Evolutionary conservation across 1,139 yeast species (phyloP), one percentile per base, ranked within the genome.

Genomic region (Geotrichum fermentans): DNA sequence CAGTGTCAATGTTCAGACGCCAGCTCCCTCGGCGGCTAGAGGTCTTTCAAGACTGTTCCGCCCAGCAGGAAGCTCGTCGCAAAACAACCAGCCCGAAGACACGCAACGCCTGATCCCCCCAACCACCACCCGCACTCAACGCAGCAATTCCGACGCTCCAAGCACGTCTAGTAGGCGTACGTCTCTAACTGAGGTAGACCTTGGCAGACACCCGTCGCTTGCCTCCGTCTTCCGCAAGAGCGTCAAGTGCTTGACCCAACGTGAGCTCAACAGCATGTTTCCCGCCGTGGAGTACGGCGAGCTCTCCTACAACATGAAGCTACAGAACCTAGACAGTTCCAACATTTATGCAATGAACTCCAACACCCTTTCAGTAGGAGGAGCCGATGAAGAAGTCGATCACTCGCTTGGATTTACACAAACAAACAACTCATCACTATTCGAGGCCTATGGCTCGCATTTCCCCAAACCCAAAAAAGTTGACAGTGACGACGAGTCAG

Each of bases 231-330:
- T 36, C 35, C 33, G 50, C 26, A 40, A 41, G 24, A 36, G 32
- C 32, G 42, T 36, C 34, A 46, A 46, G 33, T 46, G 50, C 39
- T 35, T 46, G 22, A 46, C 50, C 24, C 41, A 35, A 28, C 44
- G 50, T 5, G 50, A 46, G 20, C 43, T 46, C 13, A 46, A 46
- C 29, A 46, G 50, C 32, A 46, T 46, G 50, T 46, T 46, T 22
- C 50, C 50, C 14, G 45, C 50, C 16, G 50, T 46, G 4, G 41
- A 30, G 17, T 46, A 41, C 32, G 41, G 50, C 29, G 50, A 46
- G 21, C 32, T 46, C 18, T 43, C 50, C 7, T 46, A 46, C 45
- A 46, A 46, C 40, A 46, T 46, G 50, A 46, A 34, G 24, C 39
- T 46, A 17, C 50, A 46, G 18, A 46, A 46, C 33, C 36, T 46